Evolutionary conservation across 306 rosid species (phyloP), one percentile per base, ranked within the genome.

Genomic region (Senna siamea): DNA sequence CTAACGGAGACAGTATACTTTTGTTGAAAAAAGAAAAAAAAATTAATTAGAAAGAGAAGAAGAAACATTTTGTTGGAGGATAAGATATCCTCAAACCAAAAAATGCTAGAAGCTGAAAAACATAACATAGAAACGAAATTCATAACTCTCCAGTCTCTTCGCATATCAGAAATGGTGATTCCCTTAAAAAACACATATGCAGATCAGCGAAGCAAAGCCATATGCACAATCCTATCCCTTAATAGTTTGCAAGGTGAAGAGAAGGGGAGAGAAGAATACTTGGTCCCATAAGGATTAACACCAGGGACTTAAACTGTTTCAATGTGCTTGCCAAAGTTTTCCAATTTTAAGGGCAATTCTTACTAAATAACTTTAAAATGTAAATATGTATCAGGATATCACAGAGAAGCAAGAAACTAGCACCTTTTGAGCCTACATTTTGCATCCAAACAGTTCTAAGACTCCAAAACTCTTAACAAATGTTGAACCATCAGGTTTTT

Each of bases 201-300:
- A 58, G 13, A 58, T 38, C 18, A 15, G 12, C 5, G 4, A 18
- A 58, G 41, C 34, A 1, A 54, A 54, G 5, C 34, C 15, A 20
- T 3, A 22, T 35, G 1, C 22, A 30, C 43, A 58, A 58, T 6
- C 28, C 20, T 30, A 30, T 58, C 43, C 37, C 41, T 20, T 56
- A 58, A 14, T 7, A 30, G 22, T 17, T 32, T 58, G 30, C 43
- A 32, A 58, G 40, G 63, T n/a, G 7, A 56, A 54, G 5, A 54
- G 4, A 22, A 38, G n/a, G n/a, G n/a, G 44, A 77, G 62, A 41
- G 56, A 37, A 77, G 57, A 83, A 64, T 35, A 44, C 26, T 58
- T 73, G 28, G 59, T 52, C 37, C 60, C 47, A 40, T 41, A 46
- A 79, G 40, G 7, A 61, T 52, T 83, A 72, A 22, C 26, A 28